phyloP scores from a whole-genome alignment of 1,139 yeast genomes.

The Blastobotrys illinoisensis region DNA sequence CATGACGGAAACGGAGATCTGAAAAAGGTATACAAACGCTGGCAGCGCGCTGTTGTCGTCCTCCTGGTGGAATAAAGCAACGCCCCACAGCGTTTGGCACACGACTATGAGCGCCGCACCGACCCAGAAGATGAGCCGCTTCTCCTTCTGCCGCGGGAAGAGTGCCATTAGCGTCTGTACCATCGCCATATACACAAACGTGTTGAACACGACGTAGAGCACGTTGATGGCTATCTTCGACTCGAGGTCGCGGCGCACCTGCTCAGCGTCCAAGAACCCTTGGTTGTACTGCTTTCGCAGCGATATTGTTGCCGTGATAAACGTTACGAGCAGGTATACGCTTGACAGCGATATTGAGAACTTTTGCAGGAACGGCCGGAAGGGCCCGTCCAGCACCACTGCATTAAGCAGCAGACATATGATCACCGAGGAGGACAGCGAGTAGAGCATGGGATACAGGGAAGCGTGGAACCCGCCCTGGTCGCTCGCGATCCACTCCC shows the following conservation, averaged over 20 bases:
- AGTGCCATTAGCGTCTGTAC: constrained; percentile 71
- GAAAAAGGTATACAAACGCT: constrained; percentile 70
- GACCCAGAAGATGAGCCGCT: constrained; percentile 54
- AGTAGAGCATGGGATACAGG: constrained; percentile 45
- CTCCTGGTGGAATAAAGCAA: constrained; percentile 47
- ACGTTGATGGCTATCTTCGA: constrained; percentile 45
- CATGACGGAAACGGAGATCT: constrained; percentile 68
- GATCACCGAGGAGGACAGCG: constrained; percentile 60
- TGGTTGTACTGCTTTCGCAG: constrained; percentile 43
- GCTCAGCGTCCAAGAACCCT: constrained; percentile 52
- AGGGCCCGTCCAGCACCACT: constrained; percentile 43
- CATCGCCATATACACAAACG: constrained; percentile 63
- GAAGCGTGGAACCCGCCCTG: constrained; percentile 11
- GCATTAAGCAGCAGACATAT: constrained; percentile 60
- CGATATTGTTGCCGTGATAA: constrained; percentile 44
- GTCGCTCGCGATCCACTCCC: constrained; percentile 14
- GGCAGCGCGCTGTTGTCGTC: constrained; percentile 53
- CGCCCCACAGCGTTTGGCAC: constrained; percentile 66
- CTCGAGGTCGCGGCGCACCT: constrained; percentile 44
- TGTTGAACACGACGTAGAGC: constrained; percentile 55
- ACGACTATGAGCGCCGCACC: constrained; percentile 55
- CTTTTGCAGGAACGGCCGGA: constrained; percentile 39
- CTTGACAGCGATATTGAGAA: constrained; percentile 20
- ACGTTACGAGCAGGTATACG: constrained; percentile 43
- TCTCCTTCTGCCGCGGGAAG: constrained; percentile 66